These are phyloP conservation scores for Chaetomidium leptoderma DNA, from an alignment of 495 filamentous ascomycete species.

Conservation along the genomic window DNA sequence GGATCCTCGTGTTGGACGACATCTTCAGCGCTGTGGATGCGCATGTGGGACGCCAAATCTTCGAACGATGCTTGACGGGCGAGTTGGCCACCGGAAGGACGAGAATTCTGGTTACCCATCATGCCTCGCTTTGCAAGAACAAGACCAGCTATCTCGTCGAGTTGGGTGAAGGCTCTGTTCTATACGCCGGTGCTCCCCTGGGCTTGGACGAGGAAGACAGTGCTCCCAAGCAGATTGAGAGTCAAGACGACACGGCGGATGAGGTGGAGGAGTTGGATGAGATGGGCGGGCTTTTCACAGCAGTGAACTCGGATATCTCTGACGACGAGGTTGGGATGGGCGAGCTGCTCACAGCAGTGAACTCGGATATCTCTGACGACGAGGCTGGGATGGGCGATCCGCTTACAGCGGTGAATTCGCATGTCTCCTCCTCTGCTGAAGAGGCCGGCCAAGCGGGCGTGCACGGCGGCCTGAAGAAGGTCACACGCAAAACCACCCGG, in stretches of 20 bases:
- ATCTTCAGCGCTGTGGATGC: slow-evolving; percentile 10
- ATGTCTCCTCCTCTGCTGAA: too few relatives aligned
- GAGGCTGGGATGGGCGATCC: too few relatives aligned
- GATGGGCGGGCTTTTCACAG: slow-evolving; percentile 42
- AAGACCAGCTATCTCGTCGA: slow-evolving; percentile 66
- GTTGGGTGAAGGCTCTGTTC: slow-evolving; percentile 61
- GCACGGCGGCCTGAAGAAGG: slow-evolving; percentile 40
- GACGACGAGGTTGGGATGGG: slow-evolving; percentile 23
- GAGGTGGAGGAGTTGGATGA: slow-evolving; percentile 37
- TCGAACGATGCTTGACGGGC: slow-evolving; percentile 16
- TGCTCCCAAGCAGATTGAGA: slow-evolving; percentile 54
- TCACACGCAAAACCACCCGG: slow-evolving; percentile 41
- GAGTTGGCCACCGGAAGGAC: slow-evolving; percentile 14
- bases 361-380: slow-evolving; percentile 3
- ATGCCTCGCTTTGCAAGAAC: slow-evolving; percentile 47
- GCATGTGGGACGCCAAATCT: slow-evolving; percentile 6
- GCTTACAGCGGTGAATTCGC: too few relatives aligned
- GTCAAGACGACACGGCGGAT: slow-evolving; percentile 45
- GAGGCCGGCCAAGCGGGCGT: slow-evolving; percentile 27
- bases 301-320: slow-evolving; percentile 43
- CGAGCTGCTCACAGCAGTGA: slow-evolving; percentile 7
- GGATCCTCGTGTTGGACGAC: slow-evolving; percentile 2
- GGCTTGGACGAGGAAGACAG: slow-evolving; percentile 53
- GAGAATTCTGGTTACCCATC: slow-evolving; percentile 23
- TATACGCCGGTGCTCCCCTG: slow-evolving; percentile 56